phyloP scores from a whole-genome alignment of 2,329 filamentous ascomycete species.

The Pseudogymnoascus sp. region DNA sequence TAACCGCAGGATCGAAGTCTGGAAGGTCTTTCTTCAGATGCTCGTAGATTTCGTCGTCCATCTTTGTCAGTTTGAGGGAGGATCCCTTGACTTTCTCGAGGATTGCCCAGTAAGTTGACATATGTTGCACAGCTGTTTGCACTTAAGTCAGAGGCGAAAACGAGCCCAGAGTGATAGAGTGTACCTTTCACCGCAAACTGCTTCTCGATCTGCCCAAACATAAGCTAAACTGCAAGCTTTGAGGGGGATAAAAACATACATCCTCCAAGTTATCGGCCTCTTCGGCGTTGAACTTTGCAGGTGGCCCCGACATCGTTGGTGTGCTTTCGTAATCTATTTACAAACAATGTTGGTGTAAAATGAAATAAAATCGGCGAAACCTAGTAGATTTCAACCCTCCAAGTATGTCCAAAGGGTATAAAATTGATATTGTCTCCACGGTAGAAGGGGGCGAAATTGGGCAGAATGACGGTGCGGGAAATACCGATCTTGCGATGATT shows the following conservation, averaged over 20 bases:
- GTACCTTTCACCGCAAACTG: constrained; percentile 95
- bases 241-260: constrained; percentile 38
- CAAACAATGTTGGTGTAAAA: not conserved
- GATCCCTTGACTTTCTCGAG: constrained; percentile 87
- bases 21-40: constrained; percentile 86
- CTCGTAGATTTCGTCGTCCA: constrained; percentile 90
- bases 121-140: constrained; percentile 72
- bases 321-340: not conserved
- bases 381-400: not conserved
- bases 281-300: constrained; percentile 46
- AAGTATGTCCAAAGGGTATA: not conserved
- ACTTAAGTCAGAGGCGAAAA: not conserved
- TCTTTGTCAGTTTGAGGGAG: constrained; percentile 81
- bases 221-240: constrained; percentile 16
- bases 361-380: not conserved
- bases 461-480: constrained; percentile 7
- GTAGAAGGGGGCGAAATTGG: not conserved
- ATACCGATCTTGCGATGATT: constrained; percentile 4
- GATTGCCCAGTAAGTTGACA: constrained; percentile 95
- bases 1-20: constrained; percentile 76
- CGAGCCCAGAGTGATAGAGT: not conserved
- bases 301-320: constrained; percentile 16
- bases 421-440: not conserved
- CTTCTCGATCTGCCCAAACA: constrained; percentile 76
- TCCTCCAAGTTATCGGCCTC: constrained; percentile 64